Evolutionary conservation across 1,284 basidiomycete species (phyloP), one percentile per base, ranked within the genome.

Genomic region (Ceratobasidium papillatum): DNA sequence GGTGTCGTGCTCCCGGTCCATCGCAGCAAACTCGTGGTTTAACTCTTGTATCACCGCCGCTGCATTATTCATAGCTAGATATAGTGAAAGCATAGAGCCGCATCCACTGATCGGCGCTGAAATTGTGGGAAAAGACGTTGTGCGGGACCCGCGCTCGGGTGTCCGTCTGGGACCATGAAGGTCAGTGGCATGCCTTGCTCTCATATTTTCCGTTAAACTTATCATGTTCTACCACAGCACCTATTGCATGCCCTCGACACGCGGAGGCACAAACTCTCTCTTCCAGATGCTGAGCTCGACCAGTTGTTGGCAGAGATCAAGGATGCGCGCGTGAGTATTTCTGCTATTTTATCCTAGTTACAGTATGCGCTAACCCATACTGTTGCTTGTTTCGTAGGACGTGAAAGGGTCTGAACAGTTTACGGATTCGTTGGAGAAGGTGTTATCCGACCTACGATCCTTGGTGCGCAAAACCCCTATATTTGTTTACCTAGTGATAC

Each of bases 361-460:
- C 19, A 36, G 36, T n/a, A 19, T 59, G 56, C 32, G 19, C 30
- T 27, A 30, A 52, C 22, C n/a, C 58, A 68, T 75, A 43, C n/a
- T 47, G 17, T 51, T 69, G 43, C 32, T 43, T 17, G 38, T 25
- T n/a, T 32, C 41, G 27, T 75, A 90, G 80, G 91, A 93, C 82
- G 82, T 85, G 65, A 94, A 93, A 81, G 87, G 91, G 14, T 86
- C 90, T n/a, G 94, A 97, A 80, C 89, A 91, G 27, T 98, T 97
- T 85, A 94, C 94, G 79, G 95, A 97, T 78, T 92, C 93, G 0
- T 86, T 98, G 64, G 96, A 98, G 80, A 93, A 92, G 77, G 87
- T 98, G 51, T 84, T 97, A 66, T 84, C 85, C 63, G 96, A 98
- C 85, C 86, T 98, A 76, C 90, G 91, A 79, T 91, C 91, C 43